phyloP scores from a whole-genome alignment of 768 basidiomycete genomes.

The Lactarius hengduanensis region DNA sequence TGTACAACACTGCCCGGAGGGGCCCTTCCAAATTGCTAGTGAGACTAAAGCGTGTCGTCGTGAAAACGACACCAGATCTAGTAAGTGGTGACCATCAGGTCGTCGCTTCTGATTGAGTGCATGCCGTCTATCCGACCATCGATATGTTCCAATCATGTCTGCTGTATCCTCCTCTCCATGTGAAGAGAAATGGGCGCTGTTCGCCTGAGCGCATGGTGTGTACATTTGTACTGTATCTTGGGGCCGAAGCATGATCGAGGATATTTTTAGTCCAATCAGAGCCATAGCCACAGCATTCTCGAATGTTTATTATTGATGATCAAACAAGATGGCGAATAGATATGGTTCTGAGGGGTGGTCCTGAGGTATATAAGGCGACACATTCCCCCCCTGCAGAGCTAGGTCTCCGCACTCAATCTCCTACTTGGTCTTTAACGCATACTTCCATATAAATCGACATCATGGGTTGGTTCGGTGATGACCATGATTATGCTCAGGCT shows the following conservation, averaged over 20 bases:
- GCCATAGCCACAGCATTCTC: background rate
- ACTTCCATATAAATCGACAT: background rate
- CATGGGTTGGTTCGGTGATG: conserved; percentile 15
- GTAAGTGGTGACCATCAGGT: background rate
- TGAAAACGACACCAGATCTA: background rate
- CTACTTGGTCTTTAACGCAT: background rate
- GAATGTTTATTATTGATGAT: conserved; percentile 7
- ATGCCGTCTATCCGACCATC: background rate
- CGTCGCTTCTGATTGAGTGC: background rate
- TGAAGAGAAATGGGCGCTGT: background rate
- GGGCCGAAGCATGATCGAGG: conserved; percentile 2
- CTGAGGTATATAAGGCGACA: conserved; percentile 14
- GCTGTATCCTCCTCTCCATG: background rate
- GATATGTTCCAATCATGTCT: background rate
- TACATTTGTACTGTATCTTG: background rate
- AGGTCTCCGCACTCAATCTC: background rate
- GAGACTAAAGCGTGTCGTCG: background rate
- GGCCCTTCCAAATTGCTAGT: too few species aligned
- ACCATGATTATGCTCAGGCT: too few species aligned
- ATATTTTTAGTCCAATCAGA: background rate
- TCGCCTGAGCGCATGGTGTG: background rate
- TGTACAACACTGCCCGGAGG: too few species aligned
- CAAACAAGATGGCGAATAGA: background rate
- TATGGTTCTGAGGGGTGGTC: background rate
- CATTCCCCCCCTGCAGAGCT: background rate